Base-by-base conservation (phyloP, 192 early-diverging fungal species). In the Martensiomyces pterosporus region DNA sequence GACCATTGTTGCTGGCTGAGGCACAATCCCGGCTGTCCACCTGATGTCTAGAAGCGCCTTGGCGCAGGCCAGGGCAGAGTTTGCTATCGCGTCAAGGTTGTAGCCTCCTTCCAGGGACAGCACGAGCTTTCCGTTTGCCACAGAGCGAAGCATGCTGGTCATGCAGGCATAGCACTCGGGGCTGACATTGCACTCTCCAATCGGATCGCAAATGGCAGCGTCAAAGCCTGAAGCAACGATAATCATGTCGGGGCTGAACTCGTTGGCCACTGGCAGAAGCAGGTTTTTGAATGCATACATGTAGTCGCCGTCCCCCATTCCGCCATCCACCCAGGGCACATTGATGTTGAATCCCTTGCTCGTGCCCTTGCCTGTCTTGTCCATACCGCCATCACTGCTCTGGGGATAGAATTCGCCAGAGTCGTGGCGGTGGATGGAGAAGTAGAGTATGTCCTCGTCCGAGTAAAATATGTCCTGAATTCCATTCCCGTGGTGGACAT, bases 401-500 rank as follows among this genome's bases (percentile, higher is more conserved):
- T 62, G 61, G 10, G 94, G 94, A 60, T 90, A 97, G 38, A 95
- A 94, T 7, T 65, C 53, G 4, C 75, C 85, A 23, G 80, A 56
- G 15, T 95, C 90, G 60, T 85, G 85, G 1, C 92, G 80, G 68
- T 95, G 93, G n/a, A 97, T 54, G 27, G 89, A 92, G 34, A 89
- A 76, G 49, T 91, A 93, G 10, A 95, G 70, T 1, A 95, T 89
- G 52, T 82, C 69, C 5, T 82, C 79, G 47, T 94, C 85, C 2
- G 78, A 49, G 58, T 83, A 83, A 47, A 97, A 97, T 1, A 77
- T 72, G 4, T 85, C 79, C 40, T 97, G 92, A 24, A 87, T 95
- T 3, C 94, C 94, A 57, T 97, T 97, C 6, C 92, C 93, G 53
- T 95, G 92, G 61, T 97, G 93, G 15, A 94, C 75, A 55, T 97